Conservation (phyloP, 2,329 filamentous ascomycete genomes). For the Chrysoporthe cubensis region DNA sequence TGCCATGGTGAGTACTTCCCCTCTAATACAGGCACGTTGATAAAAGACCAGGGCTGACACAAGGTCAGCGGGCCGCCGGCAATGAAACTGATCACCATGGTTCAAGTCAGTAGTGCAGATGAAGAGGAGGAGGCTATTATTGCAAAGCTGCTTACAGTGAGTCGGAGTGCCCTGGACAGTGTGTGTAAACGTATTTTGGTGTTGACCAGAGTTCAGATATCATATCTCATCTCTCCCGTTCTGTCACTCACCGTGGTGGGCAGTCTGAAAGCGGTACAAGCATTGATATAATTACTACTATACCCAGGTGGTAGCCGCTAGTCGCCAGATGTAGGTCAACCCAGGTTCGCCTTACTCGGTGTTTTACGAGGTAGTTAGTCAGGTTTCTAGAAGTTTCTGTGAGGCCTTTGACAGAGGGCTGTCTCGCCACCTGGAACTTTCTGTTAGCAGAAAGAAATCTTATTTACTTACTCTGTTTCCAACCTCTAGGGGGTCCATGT, state of each 20-base stretch:
- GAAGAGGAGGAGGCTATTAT: constrained; percentile 48
- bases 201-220: constrained; percentile 12
- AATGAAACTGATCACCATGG: constrained; percentile 51
- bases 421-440: background rate
- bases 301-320: background rate
- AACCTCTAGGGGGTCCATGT: background rate
- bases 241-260: constrained; percentile 24
- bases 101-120: constrained; percentile 46
- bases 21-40: too few species aligned
- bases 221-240: constrained; percentile 24
- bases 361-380: background rate
- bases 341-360: background rate
- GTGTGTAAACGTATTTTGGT: background rate
- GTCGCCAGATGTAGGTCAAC: background rate
- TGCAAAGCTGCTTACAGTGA: constrained; percentile 47
- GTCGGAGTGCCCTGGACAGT: constrained; percentile 26
- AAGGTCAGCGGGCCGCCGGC: constrained; percentile 46
- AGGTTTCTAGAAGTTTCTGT: background rate
- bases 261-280: constrained; percentile 17
- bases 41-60: background rate
- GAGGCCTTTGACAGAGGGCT: background rate
- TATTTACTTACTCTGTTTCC: background rate
- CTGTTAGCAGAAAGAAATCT: background rate
- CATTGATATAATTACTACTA: constrained; percentile 7
- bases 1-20: constrained; percentile 39